These are phyloP conservation scores for Nannochloropsis salina DNA, from an alignment of 108 stramenopile genomes.

Conservation along the genomic window DNA sequence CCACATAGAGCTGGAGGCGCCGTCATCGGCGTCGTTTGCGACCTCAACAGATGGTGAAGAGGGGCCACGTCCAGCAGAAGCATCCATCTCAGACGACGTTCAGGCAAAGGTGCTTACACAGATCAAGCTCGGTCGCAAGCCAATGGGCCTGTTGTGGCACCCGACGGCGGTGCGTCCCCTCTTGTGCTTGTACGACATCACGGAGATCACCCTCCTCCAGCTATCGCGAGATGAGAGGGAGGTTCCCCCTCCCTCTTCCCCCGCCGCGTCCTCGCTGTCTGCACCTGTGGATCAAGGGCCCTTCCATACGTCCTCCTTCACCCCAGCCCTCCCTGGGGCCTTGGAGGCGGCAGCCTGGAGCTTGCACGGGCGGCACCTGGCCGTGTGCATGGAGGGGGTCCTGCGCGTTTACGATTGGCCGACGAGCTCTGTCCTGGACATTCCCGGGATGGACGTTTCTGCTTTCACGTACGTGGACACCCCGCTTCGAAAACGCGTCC, in stretches of 20 bases:
- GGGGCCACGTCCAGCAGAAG: background rate
- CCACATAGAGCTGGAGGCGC: background rate
- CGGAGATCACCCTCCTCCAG: background rate
- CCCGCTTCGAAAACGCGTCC: background rate
- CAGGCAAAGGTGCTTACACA: background rate
- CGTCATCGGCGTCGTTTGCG: background rate
- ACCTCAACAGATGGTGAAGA: background rate
- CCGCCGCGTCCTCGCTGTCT: background rate
- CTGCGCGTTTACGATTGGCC: background rate
- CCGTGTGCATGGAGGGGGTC: slow-evolving; percentile 2
- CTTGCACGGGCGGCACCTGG: background rate
- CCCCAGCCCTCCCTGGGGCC: background rate
- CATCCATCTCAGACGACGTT: background rate
- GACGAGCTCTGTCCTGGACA: background rate
- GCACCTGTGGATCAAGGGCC: no score
- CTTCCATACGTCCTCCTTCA: background rate
- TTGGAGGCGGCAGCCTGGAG: background rate
- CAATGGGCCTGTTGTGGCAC: background rate
- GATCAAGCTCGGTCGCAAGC: slow-evolving; percentile 1
- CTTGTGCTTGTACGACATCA: background rate
- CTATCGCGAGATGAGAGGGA: background rate
- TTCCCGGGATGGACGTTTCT: background rate
- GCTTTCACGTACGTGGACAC: background rate
- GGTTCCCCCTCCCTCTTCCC: background rate
- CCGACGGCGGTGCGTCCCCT: background rate